Base-by-base conservation (phyloP, 1,284 basidiomycete species). In the Cutaneotrichosporon cutaneum region DNA sequence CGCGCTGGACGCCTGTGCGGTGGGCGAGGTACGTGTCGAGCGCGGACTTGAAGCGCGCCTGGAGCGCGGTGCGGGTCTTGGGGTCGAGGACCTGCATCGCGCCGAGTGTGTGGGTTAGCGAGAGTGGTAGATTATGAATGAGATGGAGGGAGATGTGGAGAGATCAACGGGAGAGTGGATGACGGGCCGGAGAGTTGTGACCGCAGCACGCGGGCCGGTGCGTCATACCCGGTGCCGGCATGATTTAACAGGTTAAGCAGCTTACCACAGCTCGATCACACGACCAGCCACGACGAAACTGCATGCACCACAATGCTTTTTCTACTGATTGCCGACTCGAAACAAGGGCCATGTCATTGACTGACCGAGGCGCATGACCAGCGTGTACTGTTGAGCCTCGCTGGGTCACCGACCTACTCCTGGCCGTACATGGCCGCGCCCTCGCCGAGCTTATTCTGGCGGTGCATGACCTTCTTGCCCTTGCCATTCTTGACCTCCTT, bases 1-100 rank as follows among this genome's bases (percentile, higher is more conserved):
- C 68, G 39, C 85, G 85, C 75, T 93, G 90, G 56, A 92, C 81
- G 36, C 84, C 71, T 1, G 89, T 88, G 9, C 90, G 81, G 72
- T 90, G 85, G 3, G 74, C 65, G 3, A 83, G 73, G 71, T 94
- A 94, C 22, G 54, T 48, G 50, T 71, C 55, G 22, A 76, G 59
- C 2, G 68, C 33, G 21, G 56, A 14, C 44, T 57, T 56, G 22
- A 72, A 59, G 3, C 54, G 56, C 33, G 53, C 24, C 42, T 36
- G 56, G 22, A 56, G 48, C 24, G 22, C 45, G 4, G 45, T 32
- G n/a, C 56, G 52, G 8, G 32, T 18, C 18, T 48, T 22, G 45
- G 48, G 27, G 27, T 27, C 26, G 8, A 51, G 26, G 48, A 32
- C 48, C 26, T 14, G 14, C 26, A 30, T 30, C 24, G 48, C 48